These are phyloP conservation scores for Penicillium daleae DNA, from an alignment of 495 filamentous ascomycete genomes.

Conservation along the genomic window DNA sequence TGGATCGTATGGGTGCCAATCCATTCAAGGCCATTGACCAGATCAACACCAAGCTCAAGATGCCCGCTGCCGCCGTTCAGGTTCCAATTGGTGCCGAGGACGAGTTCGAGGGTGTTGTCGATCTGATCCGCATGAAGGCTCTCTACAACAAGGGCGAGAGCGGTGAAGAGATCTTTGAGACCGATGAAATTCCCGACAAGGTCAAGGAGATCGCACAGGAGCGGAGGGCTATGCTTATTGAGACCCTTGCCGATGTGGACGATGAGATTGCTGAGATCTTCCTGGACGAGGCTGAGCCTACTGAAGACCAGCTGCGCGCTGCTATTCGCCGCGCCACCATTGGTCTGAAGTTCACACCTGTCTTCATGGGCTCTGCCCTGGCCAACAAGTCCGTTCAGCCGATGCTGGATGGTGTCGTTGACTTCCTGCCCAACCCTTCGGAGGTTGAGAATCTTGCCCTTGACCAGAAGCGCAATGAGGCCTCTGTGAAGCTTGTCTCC, in stretches of 20 bases:
- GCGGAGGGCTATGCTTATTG: conserved; percentile 82
- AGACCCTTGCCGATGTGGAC: conserved; percentile 95
- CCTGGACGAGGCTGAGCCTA: conserved; percentile 81
- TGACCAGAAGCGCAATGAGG: conserved; percentile 77
- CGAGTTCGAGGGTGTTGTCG: conserved; percentile 91
- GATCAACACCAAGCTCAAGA: conserved; percentile 92
- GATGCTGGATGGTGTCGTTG: conserved; percentile 95
- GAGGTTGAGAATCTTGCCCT: conserved; percentile 91
- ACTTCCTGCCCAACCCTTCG: conserved; percentile 91
- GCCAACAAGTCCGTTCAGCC: conserved; percentile 96
- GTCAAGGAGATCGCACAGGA: conserved; percentile 74
- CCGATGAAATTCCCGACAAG: conserved; percentile 79
- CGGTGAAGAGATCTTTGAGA: conserved; percentile 72
- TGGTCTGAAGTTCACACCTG: conserved; percentile 86
- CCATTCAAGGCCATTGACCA: conserved; percentile 97
- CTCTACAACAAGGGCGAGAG: conserved; percentile 86
- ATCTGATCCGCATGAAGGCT: conserved; percentile 88
- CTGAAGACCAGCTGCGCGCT: conserved; percentile 77
- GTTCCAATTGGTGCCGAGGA: conserved; percentile 95
- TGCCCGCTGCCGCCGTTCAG: conserved; percentile 91
- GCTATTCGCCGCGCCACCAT: conserved; percentile 92
- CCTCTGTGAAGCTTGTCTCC: conserved; percentile 80
- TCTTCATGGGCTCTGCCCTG: conserved; percentile 93
- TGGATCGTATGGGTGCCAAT: conserved; percentile 99
- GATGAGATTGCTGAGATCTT: conserved; percentile 98